Evolutionary conservation across 768 basidiomycete species (phyloP).

Genomic region (Lyophyllum atratum): DNA sequence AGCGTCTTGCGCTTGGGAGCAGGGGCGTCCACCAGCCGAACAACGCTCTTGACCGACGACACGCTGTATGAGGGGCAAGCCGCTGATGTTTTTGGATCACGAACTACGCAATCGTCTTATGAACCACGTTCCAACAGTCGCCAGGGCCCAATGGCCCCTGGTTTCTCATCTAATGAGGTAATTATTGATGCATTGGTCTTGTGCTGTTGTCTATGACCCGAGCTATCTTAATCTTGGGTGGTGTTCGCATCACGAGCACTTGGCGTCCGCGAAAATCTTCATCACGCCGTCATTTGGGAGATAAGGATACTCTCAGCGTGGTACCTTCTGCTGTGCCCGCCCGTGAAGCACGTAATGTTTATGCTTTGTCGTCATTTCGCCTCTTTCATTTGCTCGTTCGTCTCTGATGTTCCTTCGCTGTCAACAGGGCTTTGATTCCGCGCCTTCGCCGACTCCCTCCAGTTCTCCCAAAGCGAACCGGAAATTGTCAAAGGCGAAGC

Average conservation of each 20-base stretch:
- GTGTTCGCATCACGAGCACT: background rate
- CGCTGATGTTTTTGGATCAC: background rate
- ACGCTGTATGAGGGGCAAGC: background rate
- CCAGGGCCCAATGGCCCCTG: background rate
- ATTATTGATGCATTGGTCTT: background rate
- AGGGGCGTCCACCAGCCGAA: constrained; percentile 9
- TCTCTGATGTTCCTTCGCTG: constrained; percentile 3
- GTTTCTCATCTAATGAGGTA: constrained; percentile 5
- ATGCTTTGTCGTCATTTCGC: constrained; percentile 12
- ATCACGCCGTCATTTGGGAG: background rate
- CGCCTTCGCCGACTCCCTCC: constrained; percentile 8
- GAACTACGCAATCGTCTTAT: background rate
- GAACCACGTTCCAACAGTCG: background rate
- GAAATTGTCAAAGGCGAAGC: constrained; percentile 14
- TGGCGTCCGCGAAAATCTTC: constrained; percentile 2
- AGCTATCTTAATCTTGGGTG: background rate
- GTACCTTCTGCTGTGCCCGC: background rate
- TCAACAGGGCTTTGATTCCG: constrained; percentile 9
- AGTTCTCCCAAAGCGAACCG: constrained; percentile 15
- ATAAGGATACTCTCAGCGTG: background rate
- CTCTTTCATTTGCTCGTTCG: constrained; percentile 10
- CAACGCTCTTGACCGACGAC: constrained; percentile 2
- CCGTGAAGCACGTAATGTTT: constrained; percentile 12
- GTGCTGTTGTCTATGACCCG: background rate
- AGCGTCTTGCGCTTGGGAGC: constrained; percentile 1